Evolutionary conservation across 2,329 filamentous ascomycete genomes (phyloP).

Genomic region (Amesomyces nigricolor): DNA sequence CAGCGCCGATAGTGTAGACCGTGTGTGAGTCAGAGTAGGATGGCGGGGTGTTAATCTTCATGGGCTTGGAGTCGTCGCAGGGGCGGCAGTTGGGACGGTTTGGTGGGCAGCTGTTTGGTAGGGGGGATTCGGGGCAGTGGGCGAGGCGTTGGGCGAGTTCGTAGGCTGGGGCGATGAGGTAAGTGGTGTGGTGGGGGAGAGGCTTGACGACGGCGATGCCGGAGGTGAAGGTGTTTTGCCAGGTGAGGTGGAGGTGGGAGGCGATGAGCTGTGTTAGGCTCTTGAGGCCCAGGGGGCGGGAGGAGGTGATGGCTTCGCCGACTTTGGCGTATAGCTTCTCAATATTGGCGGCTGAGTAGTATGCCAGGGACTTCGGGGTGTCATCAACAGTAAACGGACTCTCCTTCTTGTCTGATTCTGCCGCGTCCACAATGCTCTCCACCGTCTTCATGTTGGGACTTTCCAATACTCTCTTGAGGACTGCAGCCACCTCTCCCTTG

Average conservation of each 20-base stretch:
- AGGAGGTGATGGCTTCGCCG: constrained; percentile 53
- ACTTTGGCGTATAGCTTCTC: constrained; percentile 62
- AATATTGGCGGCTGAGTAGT: constrained; percentile 64
- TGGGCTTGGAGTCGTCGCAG: constrained; percentile 59
- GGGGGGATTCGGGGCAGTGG: constrained; percentile 66
- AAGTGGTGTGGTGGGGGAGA: constrained; percentile 65
- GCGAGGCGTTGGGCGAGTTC: constrained; percentile 70
- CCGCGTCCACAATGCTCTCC: constrained; percentile 57
- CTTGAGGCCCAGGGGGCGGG: constrained; percentile 55
- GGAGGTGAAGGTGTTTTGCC: constrained; percentile 70
- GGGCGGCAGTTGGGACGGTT: constrained; percentile 69
- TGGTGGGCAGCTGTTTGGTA: constrained; percentile 76
- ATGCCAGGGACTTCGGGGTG: constrained; percentile 63
- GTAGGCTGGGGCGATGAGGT: constrained; percentile 63
- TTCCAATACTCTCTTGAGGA: constrained; percentile 55
- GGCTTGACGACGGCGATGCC: constrained; percentile 82
- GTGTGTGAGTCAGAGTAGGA: constrained; percentile 64
- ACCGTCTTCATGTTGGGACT: constrained; percentile 50
- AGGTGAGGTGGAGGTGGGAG: constrained; percentile 76
- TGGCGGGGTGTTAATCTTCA: constrained; percentile 60
- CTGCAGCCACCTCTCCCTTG: constrained; percentile 56
- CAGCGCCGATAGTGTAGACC: constrained; percentile 75
- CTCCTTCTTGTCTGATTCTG: constrained; percentile 27
- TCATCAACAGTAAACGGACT: constrained; percentile 61
- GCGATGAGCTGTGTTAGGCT: constrained; percentile 72